These are phyloP conservation scores for Xylaria acuta DNA, from an alignment of 495 filamentous ascomycete genomes.

Conservation along the genomic window DNA sequence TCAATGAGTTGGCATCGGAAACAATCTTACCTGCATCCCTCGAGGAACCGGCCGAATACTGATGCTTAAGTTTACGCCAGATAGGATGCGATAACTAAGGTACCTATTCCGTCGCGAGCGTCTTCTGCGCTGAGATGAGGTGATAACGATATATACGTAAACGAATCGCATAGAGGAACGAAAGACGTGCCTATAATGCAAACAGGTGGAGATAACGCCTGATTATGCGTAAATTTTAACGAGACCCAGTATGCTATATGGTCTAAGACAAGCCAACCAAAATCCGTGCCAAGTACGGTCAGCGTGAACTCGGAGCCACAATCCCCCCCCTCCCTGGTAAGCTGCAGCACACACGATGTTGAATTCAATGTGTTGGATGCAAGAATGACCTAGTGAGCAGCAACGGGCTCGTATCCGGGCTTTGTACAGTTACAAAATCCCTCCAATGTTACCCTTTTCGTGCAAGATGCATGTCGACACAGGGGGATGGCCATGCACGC, in stretches of 20 bases:
- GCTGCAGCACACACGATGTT: slow-evolving; percentile 7
- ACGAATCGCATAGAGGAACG: no score
- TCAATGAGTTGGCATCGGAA: background rate
- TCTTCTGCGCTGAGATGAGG: background rate
- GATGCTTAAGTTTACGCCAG: background rate
- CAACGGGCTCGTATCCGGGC: slow-evolving; percentile 17
- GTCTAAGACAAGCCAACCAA: slow-evolving; percentile 5
- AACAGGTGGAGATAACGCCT: background rate
- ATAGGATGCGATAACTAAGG: background rate
- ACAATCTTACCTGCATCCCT: slow-evolving; percentile 15
- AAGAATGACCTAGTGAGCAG: slow-evolving; percentile 14
- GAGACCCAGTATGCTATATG: background rate
- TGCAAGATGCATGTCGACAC: slow-evolving; percentile 1
- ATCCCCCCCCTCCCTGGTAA: background rate
- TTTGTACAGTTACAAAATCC: background rate
- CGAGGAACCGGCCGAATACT: background rate
- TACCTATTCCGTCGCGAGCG: background rate
- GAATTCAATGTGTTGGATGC: slow-evolving; percentile 13
- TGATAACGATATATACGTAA: background rate
- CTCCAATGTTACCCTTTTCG: slow-evolving; percentile 9
- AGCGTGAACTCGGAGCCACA: slow-evolving; percentile 9
- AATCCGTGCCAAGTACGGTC: slow-evolving; percentile 6
- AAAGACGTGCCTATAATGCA: background rate
- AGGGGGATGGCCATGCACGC: background rate
- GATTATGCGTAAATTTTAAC: background rate